A percentile compares a stretch with the other conserved stretches of the same genome.
These are phyloP conservation scores for Sporothrix phasma DNA, from an alignment of 2,329 filamentous ascomycete genomes.

Conservation along the genomic window DNA sequence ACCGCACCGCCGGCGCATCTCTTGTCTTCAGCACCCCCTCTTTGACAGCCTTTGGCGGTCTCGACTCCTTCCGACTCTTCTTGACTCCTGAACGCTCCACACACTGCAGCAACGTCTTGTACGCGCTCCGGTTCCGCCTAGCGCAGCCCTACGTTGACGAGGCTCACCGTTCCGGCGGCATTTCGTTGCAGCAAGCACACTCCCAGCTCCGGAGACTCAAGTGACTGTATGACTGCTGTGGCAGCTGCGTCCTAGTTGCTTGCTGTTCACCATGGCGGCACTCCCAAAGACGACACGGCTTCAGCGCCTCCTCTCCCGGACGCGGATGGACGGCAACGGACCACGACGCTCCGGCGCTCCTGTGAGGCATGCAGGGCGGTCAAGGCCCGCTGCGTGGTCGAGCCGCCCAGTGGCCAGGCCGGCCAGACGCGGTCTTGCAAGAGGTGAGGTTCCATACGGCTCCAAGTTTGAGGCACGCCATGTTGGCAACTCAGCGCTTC, in stretches of 20 bases:
- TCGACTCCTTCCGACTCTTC: too few relatives aligned
- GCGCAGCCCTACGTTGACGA: not conserved
- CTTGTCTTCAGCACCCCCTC: not conserved
- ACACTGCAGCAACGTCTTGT: not conserved
- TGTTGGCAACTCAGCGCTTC: too few relatives aligned
- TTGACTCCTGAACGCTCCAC: too few relatives aligned
- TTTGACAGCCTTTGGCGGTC: not conserved
- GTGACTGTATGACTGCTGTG: not conserved
- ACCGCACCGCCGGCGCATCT: slow-evolving; percentile 6
- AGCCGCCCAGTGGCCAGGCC: not conserved
- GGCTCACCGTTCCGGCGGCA: not conserved
- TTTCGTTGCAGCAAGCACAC: not conserved
- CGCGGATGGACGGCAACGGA: slow-evolving; percentile 11
- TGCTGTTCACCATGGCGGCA: slow-evolving; percentile 2
- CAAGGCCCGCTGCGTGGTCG: slow-evolving; percentile 20
- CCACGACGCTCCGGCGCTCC: slow-evolving; percentile 20
- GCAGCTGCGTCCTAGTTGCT: not conserved
- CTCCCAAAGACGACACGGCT: not conserved
- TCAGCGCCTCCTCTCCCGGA: not conserved
- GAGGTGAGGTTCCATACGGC: slow-evolving; percentile 10
- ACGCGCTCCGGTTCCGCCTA: not conserved
- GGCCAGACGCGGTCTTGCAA: slow-evolving; percentile 16
- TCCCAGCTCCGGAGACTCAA: not conserved
- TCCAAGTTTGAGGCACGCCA: not conserved
- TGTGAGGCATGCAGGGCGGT: slow-evolving; percentile 20